phyloP scores from a whole-genome alignment of 257 asterid genomes.

The Coffea eugenioides region DNA sequence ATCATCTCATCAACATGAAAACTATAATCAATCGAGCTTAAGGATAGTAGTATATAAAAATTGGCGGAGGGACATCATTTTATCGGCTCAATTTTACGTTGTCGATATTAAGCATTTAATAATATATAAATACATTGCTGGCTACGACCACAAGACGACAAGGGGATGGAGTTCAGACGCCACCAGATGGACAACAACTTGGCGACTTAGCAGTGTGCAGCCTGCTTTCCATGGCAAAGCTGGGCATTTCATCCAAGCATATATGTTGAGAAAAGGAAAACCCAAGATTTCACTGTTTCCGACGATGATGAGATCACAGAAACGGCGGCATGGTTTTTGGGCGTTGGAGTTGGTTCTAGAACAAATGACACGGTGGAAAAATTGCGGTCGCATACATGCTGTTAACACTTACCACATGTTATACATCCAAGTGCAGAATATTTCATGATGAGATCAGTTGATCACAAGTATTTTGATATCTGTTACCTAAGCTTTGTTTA shows the following conservation, averaged over 20 bases:
- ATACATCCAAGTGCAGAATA: background rate
- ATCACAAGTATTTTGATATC: background rate
- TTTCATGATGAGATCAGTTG: background rate
- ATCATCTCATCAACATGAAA: background rate
- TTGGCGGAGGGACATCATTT: no score
- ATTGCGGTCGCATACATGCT: background rate
- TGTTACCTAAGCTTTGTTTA: background rate
- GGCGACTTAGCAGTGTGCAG: constrained; percentile 7
- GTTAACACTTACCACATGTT: background rate
- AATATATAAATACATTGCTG: background rate
- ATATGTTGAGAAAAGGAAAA: background rate
- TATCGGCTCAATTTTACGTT: no score
- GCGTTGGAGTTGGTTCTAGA: background rate
- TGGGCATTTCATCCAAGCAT: background rate
- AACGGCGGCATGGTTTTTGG: background rate
- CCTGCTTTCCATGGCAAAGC: background rate
- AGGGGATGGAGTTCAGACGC: constrained; percentile 7
- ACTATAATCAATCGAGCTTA: background rate
- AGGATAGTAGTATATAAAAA: background rate
- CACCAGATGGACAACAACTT: constrained; percentile 13
- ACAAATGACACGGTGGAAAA: background rate
- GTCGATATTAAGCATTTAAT: background rate
- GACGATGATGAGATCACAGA: background rate
- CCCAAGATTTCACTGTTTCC: background rate
- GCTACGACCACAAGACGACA: constrained; percentile 1